Conservation (phyloP, 1,284 basidiomycete species). For the Pseudozyma thailandica region DNA sequence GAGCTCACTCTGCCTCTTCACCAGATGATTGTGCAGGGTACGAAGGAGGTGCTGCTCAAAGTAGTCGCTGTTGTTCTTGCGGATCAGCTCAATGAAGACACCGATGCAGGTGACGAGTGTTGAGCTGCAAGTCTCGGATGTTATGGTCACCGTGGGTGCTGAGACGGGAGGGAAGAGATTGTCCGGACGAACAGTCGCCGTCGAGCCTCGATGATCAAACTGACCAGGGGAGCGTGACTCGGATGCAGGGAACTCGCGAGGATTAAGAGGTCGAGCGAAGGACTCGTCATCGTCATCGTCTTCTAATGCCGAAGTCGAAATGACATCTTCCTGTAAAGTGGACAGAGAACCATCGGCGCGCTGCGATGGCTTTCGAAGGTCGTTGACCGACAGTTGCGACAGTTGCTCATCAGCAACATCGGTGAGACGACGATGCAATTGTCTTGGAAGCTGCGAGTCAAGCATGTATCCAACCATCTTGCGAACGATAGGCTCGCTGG, state of each 20-base stretch:
- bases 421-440: constrained; percentile 42
- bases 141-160: constrained; percentile 48
- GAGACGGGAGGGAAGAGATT: constrained; percentile 53
- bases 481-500: constrained; percentile 78
- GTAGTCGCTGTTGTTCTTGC: constrained; percentile 98
- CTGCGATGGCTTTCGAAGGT: constrained; percentile 36
- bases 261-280: constrained; percentile 48
- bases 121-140: constrained; percentile 80
- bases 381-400: constrained; percentile 32
- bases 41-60: constrained; percentile 99
- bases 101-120: constrained; percentile 88
- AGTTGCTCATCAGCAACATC: constrained; percentile 55
- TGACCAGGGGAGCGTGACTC: constrained; percentile 42
- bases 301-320: constrained; percentile 54
- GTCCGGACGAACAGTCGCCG: constrained; percentile 58
- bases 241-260: constrained; percentile 52
- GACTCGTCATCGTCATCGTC: constrained; percentile 65
- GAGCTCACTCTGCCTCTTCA: constrained; percentile 81
- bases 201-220: constrained; percentile 57
- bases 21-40: constrained; percentile 87
- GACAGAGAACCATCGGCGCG: constrained; percentile 18
- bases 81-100: constrained; percentile 93
- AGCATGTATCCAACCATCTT: constrained; percentile 85
- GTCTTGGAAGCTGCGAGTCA: constrained; percentile 70
- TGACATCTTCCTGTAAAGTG: constrained; percentile 30